Evolutionary conservation across 73 alveolate genomes (phyloP), one percentile per base, ranked within the genome.

Genomic region (Paramecium caudatum): DNA sequence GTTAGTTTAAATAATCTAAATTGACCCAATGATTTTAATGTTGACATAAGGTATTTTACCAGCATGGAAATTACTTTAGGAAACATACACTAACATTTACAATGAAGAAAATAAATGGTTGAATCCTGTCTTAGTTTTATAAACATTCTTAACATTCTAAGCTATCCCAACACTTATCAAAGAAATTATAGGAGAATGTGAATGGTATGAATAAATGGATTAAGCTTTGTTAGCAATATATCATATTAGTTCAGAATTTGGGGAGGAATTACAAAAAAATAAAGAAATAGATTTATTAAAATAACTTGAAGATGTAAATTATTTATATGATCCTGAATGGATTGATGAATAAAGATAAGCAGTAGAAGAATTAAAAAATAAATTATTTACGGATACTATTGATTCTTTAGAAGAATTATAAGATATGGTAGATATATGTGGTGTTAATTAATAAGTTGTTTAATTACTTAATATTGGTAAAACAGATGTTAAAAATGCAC

Each of bases 71-170:
- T 19, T 45, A 21, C 17, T 74, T n/a, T 10, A 74, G 32, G 47
- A 74, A 12, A 74, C 39, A 16, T 74, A 41, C 19, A 27, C 16
- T 0, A 8, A 7, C 5, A 48, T 48, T 48, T 16, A 12, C 7
- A 74, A 74, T 74, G 88, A 74, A 8, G 88, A 74, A 74, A 74
- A 74, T 19, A 74, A 74, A 74, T 74, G 88, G 88, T 6, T 74
- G 0, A 30, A 74, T 43, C 88, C 88, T 41, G 88, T 43, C 6
- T 41, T 41, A 21, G 88, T 74, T 0, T 39, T 74, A 43, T 19
- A 45, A 0, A 45, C 65, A 0, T 41, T 74, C 55, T 43, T 74
- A 27, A 16, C 65, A 19, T 37, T 36, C 13, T 41, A 37, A 43
- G 65, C 69, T 15, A 74, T 74, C 19, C 88, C 88, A 37, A 74